These are phyloP conservation scores for Candida takata DNA, from an alignment of 805 yeast genomes.

Conservation along the genomic window DNA sequence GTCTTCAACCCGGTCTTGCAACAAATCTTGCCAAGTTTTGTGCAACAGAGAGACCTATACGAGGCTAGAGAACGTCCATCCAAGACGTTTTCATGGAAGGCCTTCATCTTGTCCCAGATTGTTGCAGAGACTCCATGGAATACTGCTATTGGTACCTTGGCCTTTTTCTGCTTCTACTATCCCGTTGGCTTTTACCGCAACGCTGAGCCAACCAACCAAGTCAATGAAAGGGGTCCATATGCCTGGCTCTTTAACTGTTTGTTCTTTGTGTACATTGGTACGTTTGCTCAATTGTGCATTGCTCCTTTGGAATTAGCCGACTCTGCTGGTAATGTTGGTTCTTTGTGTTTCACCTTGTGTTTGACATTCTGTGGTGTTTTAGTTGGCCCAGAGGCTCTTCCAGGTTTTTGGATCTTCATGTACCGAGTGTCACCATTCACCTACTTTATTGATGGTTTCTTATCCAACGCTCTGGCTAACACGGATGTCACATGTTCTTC, in stretches of 20 bases:
- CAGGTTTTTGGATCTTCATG: slow-evolving; percentile 80
- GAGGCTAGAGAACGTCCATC: slow-evolving; percentile 73
- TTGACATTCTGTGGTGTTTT: slow-evolving; percentile 76
- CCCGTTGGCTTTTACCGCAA: slow-evolving; percentile 48
- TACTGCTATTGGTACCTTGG: slow-evolving; percentile 51
- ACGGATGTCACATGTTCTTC: slow-evolving; percentile 39
- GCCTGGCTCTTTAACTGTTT: slow-evolving; percentile 36
- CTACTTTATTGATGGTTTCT: slow-evolving; percentile 48
- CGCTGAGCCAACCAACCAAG: slow-evolving; percentile 3
- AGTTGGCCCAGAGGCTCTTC: slow-evolving; percentile 48
- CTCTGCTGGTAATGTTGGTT: slow-evolving; percentile 56
- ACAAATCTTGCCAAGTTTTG: slow-evolving; percentile 58
- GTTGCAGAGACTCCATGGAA: slow-evolving; percentile 65
- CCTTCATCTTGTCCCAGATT: slow-evolving; percentile 55
- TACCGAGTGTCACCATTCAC: slow-evolving; percentile 68
- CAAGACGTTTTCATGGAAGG: slow-evolving; percentile 60
- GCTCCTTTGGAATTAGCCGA: slow-evolving; percentile 54
- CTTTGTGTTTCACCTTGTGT: slow-evolving; percentile 51
- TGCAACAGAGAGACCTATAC: slow-evolving; percentile 55
- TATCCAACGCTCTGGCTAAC: slow-evolving; percentile 51
- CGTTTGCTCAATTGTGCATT: slow-evolving; percentile 51
- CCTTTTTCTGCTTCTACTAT: slow-evolving; percentile 59
- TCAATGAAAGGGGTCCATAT: slow-evolving; percentile 13
- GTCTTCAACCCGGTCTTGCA: slow-evolving; percentile 50
- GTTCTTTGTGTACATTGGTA: slow-evolving; percentile 47